Conservation (phyloP, 305 asterid genomes). For the Ruellia speciosa region DNA sequence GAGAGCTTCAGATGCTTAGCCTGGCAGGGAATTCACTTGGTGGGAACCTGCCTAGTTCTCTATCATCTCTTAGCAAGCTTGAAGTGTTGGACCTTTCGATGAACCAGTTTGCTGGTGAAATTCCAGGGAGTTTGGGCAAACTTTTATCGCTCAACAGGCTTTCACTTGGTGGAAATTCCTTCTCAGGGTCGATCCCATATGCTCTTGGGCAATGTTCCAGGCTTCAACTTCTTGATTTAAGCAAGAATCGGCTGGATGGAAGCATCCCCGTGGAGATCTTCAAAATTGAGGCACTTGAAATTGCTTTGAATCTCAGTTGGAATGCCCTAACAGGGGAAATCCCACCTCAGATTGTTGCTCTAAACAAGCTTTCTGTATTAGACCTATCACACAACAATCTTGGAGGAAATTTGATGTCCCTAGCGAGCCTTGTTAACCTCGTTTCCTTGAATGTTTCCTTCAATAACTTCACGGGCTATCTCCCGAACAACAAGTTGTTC, state of each 20-base stretch:
- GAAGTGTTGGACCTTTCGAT: slow-evolving; percentile 60
- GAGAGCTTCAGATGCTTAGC: slow-evolving; percentile 55
- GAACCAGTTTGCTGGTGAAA: slow-evolving; percentile 46
- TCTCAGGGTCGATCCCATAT: slow-evolving; percentile 56
- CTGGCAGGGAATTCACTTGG: slow-evolving; percentile 51
- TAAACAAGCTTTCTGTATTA: slow-evolving; percentile 54
- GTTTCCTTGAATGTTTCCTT: slow-evolving; percentile 65
- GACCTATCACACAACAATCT: slow-evolving; percentile 73
- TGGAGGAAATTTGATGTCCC: slow-evolving; percentile 53
- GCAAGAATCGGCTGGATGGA: slow-evolving; percentile 54
- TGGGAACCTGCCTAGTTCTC: slow-evolving; percentile 41
- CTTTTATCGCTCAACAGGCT: slow-evolving; percentile 51
- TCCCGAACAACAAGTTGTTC: slow-evolving; percentile 73
- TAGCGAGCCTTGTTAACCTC: slow-evolving; percentile 61
- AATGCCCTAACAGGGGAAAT: slow-evolving; percentile 60
- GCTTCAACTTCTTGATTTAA: slow-evolving; percentile 72
- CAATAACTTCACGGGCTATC: slow-evolving; percentile 76
- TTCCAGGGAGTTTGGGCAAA: slow-evolving; percentile 58
- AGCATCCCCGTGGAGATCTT: slow-evolving; percentile 55
- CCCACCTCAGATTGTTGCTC: slow-evolving; percentile 51
- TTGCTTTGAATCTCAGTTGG: slow-evolving; percentile 78
- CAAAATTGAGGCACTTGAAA: slow-evolving; percentile 54
- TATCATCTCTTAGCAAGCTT: slow-evolving; percentile 48
- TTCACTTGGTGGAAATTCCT: slow-evolving; percentile 41
- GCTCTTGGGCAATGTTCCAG: slow-evolving; percentile 49